Conservation (phyloP, 805 yeast species). For the Candida suzukii region DNA sequence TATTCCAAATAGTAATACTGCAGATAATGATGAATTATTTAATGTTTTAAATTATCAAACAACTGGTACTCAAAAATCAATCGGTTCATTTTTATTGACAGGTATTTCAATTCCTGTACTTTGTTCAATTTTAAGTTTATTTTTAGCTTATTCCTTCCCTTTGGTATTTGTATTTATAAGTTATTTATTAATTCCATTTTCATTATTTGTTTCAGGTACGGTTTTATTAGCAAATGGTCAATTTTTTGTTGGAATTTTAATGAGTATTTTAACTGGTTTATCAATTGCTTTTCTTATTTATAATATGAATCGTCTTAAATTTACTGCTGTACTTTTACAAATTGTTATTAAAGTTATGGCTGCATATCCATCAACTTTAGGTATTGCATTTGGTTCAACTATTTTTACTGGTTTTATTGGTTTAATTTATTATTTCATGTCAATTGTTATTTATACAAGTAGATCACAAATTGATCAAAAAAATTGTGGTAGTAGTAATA, state of each 20-base stretch:
- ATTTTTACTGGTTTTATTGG: conserved; percentile 49
- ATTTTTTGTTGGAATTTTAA: conserved; percentile 10
- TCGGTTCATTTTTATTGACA: conserved; percentile 6
- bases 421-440: conserved; percentile 57
- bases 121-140: conserved; percentile 12
- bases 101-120: conserved; percentile 15
- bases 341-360: conserved; percentile 70
- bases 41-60: too few species aligned
- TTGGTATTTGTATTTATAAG: conserved; percentile 21
- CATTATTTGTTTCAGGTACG: conserved; percentile 17
- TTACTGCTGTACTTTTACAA: conserved; percentile 21
- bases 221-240: conserved; percentile 13
- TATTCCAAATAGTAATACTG: too few species aligned
- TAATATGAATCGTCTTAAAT: conserved; percentile 20
- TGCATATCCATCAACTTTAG: conserved; percentile 59
- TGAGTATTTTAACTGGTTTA: conserved; percentile 12
- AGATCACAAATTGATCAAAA: conserved; percentile 39
- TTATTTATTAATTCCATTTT: conserved; percentile 19
- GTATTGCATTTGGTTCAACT: conserved; percentile 34
- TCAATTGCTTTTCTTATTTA: conserved; percentile 16
- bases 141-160: conserved; percentile 20
- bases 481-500: conserved; percentile 31
- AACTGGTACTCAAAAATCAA: neutral
- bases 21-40: too few species aligned
- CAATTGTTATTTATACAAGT: conserved; percentile 39